A percentile compares a stretch with the other conserved stretches of the same genome.
phyloP scores from a whole-genome alignment of 1,284 basidiomycete species.

The Melanopsichium pennsylvanicum region DNA sequence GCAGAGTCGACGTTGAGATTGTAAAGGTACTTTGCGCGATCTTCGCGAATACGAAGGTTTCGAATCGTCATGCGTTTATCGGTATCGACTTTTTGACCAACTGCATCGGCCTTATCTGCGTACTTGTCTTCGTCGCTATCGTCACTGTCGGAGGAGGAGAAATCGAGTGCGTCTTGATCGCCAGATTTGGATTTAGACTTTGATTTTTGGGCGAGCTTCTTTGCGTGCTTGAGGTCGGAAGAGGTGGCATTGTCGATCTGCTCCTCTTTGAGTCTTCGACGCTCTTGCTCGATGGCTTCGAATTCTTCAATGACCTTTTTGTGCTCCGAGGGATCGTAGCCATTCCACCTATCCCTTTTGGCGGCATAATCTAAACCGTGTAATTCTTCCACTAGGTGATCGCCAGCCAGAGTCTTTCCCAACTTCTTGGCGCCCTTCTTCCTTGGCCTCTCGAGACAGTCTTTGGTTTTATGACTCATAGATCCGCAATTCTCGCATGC shows the following conservation, averaged over 20 bases:
- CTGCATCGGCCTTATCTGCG: slow-evolving; percentile 94
- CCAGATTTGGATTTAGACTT: slow-evolving; percentile 34
- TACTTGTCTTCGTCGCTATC: slow-evolving; percentile 70
- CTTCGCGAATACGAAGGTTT: slow-evolving; percentile 97
- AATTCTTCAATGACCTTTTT: slow-evolving; percentile 90
- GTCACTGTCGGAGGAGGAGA: slow-evolving; percentile 83
- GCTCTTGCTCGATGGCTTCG: slow-evolving; percentile 82
- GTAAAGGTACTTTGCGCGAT: slow-evolving; percentile 98
- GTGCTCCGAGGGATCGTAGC: slow-evolving; percentile 89
- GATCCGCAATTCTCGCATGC: slow-evolving; percentile 99
- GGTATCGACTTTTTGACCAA: slow-evolving; percentile 95
- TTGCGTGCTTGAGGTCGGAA: slow-evolving; percentile 70
- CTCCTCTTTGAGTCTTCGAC: slow-evolving; percentile 89
- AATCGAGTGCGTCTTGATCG: slow-evolving; percentile 66
- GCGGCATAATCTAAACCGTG: slow-evolving; percentile 76
- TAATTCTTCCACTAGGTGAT: slow-evolving; percentile 86
- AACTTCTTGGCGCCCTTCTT: slow-evolving; percentile 96
- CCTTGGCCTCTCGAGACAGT: slow-evolving; percentile 94
- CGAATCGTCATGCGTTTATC: slow-evolving; percentile 98
- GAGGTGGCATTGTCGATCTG: slow-evolving; percentile 92
- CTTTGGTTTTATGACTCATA: slow-evolving; percentile 87
- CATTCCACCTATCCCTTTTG: slow-evolving; percentile 98
- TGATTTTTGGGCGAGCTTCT: slow-evolving; percentile 83
- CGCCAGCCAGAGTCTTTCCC: slow-evolving; percentile 85
- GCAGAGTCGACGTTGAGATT: slow-evolving; percentile 94